A percentile compares a stretch with the other conserved stretches of the same genome.
These are phyloP conservation scores for Suhomyces sp. DNA, from an alignment of 805 yeast genomes.

Conservation along the genomic window DNA sequence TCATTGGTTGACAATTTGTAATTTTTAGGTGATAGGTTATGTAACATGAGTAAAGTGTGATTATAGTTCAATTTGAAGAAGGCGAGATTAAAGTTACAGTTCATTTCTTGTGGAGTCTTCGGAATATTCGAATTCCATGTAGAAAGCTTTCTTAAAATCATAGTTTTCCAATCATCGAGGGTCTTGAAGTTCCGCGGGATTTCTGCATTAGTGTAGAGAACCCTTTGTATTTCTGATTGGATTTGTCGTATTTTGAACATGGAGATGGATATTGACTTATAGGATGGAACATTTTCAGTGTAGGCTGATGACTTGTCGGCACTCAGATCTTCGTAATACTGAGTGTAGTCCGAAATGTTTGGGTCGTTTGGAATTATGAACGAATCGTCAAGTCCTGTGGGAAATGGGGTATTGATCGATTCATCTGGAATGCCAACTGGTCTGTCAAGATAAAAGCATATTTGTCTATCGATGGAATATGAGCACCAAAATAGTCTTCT, in stretches of 20 bases:
- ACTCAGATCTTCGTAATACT: background rate
- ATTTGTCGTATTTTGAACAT: constrained; percentile 69
- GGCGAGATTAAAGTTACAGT: constrained; percentile 69
- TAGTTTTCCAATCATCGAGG: constrained; percentile 62
- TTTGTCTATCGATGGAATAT: constrained; percentile 80
- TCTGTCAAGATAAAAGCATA: constrained; percentile 81
- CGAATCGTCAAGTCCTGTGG: constrained; percentile 74
- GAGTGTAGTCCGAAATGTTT: constrained; percentile 5
- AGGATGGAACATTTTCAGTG: constrained; percentile 45
- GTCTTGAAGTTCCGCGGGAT: constrained; percentile 61
- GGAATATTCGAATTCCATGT: constrained; percentile 64
- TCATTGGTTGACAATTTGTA: constrained; percentile 54
- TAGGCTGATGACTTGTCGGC: background rate
- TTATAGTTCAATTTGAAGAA: constrained; percentile 74
- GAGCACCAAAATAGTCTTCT: constrained; percentile 77
- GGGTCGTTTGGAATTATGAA: constrained; percentile 41
- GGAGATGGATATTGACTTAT: constrained; percentile 64
- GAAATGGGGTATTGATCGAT: constrained; percentile 67
- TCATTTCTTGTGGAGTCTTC: constrained; percentile 55
- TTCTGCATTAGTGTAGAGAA: constrained; percentile 69
- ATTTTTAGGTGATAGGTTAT: constrained; percentile 76
- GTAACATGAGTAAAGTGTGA: constrained; percentile 68
- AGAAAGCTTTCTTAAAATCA: constrained; percentile 52
- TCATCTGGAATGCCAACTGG: constrained; percentile 90
- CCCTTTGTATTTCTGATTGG: constrained; percentile 74